A percentile compares a stretch with the other conserved stretches of the same genome.
These are phyloP conservation scores for Fusarium penzigii DNA, from an alignment of 2,329 filamentous ascomycete species.

Conservation along the genomic window DNA sequence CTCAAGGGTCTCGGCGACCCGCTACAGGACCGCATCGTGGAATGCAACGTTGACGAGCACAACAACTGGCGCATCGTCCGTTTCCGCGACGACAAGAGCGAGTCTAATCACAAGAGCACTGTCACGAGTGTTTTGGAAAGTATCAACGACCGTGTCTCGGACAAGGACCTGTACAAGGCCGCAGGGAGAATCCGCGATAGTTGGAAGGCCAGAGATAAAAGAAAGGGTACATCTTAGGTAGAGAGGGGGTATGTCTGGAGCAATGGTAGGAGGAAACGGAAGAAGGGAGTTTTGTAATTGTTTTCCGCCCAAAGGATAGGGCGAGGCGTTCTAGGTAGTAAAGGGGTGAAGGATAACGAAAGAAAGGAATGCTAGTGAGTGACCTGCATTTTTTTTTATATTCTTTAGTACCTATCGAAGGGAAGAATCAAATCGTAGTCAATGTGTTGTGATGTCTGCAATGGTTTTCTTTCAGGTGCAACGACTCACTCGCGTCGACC, in stretches of 20 bases:
- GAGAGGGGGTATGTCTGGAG: slow-evolving; percentile 58
- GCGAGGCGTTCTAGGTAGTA: slow-evolving; percentile 23
- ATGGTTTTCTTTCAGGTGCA: too few relatives aligned
- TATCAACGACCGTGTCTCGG: slow-evolving; percentile 81
- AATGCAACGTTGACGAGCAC: slow-evolving; percentile 79
- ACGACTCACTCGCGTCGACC: too few relatives aligned
- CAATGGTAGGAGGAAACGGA: too few relatives aligned
- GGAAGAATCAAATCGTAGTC: neutral
- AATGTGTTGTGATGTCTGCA: too few relatives aligned
- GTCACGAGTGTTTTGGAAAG: slow-evolving; percentile 86
- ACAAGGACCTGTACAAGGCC: slow-evolving; percentile 74
- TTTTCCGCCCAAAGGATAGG: too few relatives aligned
- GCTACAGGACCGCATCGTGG: slow-evolving; percentile 84
- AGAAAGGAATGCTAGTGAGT: neutral
- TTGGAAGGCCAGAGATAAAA: slow-evolving; percentile 63
- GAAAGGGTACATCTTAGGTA: slow-evolving; percentile 7
- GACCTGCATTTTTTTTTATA: too few relatives aligned
- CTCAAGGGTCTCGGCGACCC: slow-evolving; percentile 74
- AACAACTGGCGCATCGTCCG: slow-evolving; percentile 83
- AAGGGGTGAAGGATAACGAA: slow-evolving; percentile 6
- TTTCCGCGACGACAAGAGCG: slow-evolving; percentile 88
- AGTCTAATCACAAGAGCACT: slow-evolving; percentile 85
- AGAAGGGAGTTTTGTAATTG: too few relatives aligned
- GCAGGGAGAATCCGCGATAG: slow-evolving; percentile 73
- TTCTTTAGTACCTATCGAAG: too few relatives aligned